These are phyloP conservation scores for Athelia sp. DNA, from an alignment of 1,284 basidiomycete genomes.

Conservation along the genomic window DNA sequence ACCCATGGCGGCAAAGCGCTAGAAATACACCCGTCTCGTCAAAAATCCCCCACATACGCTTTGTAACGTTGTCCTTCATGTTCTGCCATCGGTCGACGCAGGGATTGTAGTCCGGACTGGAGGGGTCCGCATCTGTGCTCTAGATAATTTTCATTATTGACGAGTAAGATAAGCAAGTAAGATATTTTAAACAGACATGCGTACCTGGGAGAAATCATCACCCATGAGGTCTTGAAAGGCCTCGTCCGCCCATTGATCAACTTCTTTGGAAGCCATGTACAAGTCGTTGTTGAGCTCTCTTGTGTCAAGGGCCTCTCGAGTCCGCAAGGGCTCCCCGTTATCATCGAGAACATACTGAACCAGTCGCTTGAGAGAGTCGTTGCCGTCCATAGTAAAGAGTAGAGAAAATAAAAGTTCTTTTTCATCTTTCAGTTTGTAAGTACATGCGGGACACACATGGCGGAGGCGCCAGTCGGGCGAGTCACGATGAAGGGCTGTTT, in stretches of 20 bases:
- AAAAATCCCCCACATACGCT: conserved; percentile 18
- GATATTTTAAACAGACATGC: neutral
- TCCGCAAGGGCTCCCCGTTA: neutral
- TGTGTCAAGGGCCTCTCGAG: conserved; percentile 5
- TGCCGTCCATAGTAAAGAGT: conserved; percentile 13
- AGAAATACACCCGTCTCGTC: conserved; percentile 23
- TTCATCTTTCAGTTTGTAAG: conserved; percentile 9
- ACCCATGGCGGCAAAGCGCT: conserved; percentile 21
- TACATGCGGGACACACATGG: conserved; percentile 12
- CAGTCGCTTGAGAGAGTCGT: conserved; percentile 5
- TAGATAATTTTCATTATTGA: neutral
- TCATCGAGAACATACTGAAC: conserved; percentile 2
- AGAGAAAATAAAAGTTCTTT: conserved; percentile 1
- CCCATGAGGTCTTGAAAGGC: conserved; percentile 5
- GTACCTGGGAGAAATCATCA: neutral
- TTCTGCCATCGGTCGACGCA: conserved; percentile 20
- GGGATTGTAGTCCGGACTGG: conserved; percentile 7
- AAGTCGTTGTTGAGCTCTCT: conserved; percentile 8
- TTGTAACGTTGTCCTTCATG: conserved; percentile 14
- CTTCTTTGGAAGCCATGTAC: conserved; percentile 8
- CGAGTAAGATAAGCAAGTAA: neutral
- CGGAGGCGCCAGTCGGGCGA: conserved; percentile 10
- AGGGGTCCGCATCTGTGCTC: neutral
- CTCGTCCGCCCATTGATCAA: conserved; percentile 14
- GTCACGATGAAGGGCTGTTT: neutral